Evolutionary conservation across 495 filamentous ascomycete species (phyloP).

Genomic region (Annulohypoxylon moriforme): DNA sequence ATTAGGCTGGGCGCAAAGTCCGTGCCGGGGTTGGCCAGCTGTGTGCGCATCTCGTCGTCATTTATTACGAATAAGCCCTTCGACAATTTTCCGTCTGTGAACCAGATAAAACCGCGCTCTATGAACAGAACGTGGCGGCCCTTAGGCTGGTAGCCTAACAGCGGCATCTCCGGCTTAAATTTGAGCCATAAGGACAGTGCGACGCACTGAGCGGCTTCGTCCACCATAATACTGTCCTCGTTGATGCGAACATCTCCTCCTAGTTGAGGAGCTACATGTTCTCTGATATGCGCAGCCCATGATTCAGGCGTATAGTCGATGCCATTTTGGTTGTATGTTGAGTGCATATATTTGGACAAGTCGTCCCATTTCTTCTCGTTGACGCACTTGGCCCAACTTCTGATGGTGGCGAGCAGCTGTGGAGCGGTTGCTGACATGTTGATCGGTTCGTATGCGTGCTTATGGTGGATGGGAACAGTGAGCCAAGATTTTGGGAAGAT

Average conservation of each 20-base stretch:
- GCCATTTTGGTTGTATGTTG: slow-evolving; percentile 35
- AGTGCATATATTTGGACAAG: slow-evolving; percentile 29
- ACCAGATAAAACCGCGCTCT: slow-evolving; percentile 38
- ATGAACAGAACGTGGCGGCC: slow-evolving; percentile 29
- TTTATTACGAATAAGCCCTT: slow-evolving; percentile 33
- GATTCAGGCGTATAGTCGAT: slow-evolving; percentile 33
- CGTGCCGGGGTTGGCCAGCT: slow-evolving; percentile 22
- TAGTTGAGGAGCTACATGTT: slow-evolving; percentile 28
- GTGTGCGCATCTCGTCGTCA: slow-evolving; percentile 37
- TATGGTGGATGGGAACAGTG: not conserved
- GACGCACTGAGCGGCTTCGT: slow-evolving; percentile 30
- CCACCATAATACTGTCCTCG: slow-evolving; percentile 37
- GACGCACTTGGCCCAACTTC: slow-evolving; percentile 30
- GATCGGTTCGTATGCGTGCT: not conserved
- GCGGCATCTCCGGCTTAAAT: slow-evolving; percentile 30
- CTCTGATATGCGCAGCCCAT: slow-evolving; percentile 27
- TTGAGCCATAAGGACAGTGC: slow-evolving; percentile 36
- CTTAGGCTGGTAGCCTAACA: slow-evolving; percentile 29
- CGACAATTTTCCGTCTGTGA: slow-evolving; percentile 35
- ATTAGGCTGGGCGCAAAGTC: slow-evolving; percentile 27
- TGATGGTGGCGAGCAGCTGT: slow-evolving; percentile 32
- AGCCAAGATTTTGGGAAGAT: not conserved
- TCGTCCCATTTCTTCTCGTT: slow-evolving; percentile 41
- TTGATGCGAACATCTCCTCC: slow-evolving; percentile 35
- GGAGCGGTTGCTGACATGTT: slow-evolving; percentile 26